A percentile compares a stretch with the other conserved stretches of the same genome.
phyloP scores from a whole-genome alignment of 2,329 filamentous ascomycete species.

The Cylindrodendrum hubeiense region DNA sequence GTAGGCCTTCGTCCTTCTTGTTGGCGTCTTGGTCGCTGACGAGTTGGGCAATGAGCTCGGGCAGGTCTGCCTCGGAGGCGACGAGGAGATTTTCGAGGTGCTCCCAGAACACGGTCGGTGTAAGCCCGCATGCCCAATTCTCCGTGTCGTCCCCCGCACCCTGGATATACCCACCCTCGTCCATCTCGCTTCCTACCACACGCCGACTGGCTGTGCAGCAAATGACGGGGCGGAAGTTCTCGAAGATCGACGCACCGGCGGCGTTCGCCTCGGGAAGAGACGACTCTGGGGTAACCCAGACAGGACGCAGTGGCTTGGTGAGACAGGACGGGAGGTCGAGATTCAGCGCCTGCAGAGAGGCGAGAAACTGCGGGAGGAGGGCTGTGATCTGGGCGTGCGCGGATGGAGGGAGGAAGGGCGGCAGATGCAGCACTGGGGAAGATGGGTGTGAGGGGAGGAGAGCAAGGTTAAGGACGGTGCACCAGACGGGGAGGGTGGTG shows the following conservation, averaged over 20 bases:
- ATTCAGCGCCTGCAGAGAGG: conserved; percentile 65
- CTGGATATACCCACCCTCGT: conserved; percentile 83
- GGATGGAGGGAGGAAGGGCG: conserved; percentile 76
- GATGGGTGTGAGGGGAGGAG: conserved; percentile 73
- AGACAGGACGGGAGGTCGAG: conserved; percentile 68
- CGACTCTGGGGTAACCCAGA: conserved; percentile 84
- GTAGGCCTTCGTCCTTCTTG: conserved; percentile 17
- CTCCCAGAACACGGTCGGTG: conserved; percentile 83
- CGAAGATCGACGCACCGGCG: conserved; percentile 55
- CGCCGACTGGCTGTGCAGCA: conserved; percentile 87
- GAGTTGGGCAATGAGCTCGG: conserved; percentile 61
- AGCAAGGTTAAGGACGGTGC: conserved; percentile 82
- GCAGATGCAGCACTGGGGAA: conserved; percentile 73
- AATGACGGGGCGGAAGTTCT: conserved; percentile 78
- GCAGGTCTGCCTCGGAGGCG: conserved; percentile 74
- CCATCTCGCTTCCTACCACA: conserved; percentile 73
- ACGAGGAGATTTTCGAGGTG: conserved; percentile 71
- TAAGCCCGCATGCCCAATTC: conserved; percentile 88
- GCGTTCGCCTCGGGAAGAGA: conserved; percentile 52
- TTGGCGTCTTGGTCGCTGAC: conserved; percentile 48
- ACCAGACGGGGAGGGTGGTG: conserved; percentile 96
- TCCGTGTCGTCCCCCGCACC: conserved; percentile 96
- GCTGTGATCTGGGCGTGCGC: conserved; percentile 83
- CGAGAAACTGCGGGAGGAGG: conserved; percentile 68
- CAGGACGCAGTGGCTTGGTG: conserved; percentile 78